phyloP scores from a whole-genome alignment of 1,284 basidiomycete genomes.

The Crepidotus sp. region DNA sequence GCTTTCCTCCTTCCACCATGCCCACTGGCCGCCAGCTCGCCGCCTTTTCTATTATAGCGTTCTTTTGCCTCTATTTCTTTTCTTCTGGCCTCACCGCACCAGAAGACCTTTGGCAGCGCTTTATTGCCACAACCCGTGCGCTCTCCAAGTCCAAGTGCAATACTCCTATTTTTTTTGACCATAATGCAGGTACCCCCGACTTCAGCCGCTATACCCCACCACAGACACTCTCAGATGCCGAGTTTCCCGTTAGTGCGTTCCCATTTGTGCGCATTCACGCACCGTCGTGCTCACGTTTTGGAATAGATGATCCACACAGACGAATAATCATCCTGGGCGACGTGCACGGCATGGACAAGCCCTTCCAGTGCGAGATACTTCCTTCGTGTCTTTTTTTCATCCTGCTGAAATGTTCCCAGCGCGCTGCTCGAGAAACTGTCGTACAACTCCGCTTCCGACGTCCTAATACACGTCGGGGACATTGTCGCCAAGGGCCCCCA shows the following conservation, averaged over 20 bases:
- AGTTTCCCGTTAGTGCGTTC: slow-evolving; percentile 46
- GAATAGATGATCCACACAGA: slow-evolving; percentile 38
- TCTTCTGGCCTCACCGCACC: slow-evolving; percentile 21
- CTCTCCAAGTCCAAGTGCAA: not conserved
- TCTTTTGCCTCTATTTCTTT: slow-evolving; percentile 16
- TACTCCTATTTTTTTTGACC: not conserved
- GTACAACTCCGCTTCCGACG: slow-evolving; percentile 54
- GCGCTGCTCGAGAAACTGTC: slow-evolving; percentile 51
- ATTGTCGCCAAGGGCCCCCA: slow-evolving; percentile 62
- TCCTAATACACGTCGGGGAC: slow-evolving; percentile 76
- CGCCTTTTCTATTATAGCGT: slow-evolving; percentile 6
- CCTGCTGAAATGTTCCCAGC: slow-evolving; percentile 29
- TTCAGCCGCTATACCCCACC: slow-evolving; percentile 42
- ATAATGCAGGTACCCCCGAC: slow-evolving; percentile 37
- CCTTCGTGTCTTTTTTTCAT: not conserved
- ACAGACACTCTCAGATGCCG: slow-evolving; percentile 32
- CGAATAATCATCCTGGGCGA: slow-evolving; percentile 75
- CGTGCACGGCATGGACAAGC: slow-evolving; percentile 70
- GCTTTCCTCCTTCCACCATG: slow-evolving; percentile 3
- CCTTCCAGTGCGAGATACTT: slow-evolving; percentile 47
- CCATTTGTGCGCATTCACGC: not conserved
- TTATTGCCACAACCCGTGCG: slow-evolving; percentile 13
- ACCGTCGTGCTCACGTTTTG: not conserved
- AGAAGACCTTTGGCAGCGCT: not conserved
- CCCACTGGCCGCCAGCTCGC: slow-evolving; percentile 1